Conservation (phyloP, 208 protist species). For the Crithidia bombi region DNA sequence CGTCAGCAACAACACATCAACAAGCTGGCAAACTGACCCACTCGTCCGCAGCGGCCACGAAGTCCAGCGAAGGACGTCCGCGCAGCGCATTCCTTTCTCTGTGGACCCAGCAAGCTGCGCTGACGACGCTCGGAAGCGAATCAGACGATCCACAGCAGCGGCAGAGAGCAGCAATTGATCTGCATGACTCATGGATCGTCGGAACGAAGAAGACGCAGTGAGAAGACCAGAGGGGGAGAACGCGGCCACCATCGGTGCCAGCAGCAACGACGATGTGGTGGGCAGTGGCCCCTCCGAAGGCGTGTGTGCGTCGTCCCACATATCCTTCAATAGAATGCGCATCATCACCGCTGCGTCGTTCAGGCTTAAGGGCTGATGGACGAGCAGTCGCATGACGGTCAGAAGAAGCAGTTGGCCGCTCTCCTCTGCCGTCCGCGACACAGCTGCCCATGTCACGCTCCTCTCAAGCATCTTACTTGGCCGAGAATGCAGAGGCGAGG, state of each 20-base stretch:
- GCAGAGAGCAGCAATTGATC: conserved; percentile 51
- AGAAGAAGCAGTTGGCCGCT: conserved; percentile 13
- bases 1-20: conserved; percentile 53
- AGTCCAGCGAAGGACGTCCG: conserved; percentile 21
- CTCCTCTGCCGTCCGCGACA: conserved; percentile 25
- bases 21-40: not conserved
- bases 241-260: conserved; percentile 40
- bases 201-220: conserved; percentile 49
- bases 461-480: not conserved
- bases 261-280: not conserved
- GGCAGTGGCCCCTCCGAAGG: too few species aligned
- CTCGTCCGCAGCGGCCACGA: conserved; percentile 27
- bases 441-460: conserved; percentile 21
- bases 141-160: conserved; percentile 54
- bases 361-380: not conserved
- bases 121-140: conserved; percentile 7
- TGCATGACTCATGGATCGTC: conserved; percentile 32
- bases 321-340: conserved; percentile 19
- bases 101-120: too few species aligned
- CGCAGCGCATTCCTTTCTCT: not conserved
- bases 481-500: conserved; percentile 6
- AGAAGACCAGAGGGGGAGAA: conserved; percentile 71
- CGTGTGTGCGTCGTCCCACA: conserved; percentile 14
- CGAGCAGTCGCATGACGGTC: conserved; percentile 14
- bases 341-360: not conserved